Conservation (phyloP, 129 eudicot species). For the Cynara cardunculus region DNA sequence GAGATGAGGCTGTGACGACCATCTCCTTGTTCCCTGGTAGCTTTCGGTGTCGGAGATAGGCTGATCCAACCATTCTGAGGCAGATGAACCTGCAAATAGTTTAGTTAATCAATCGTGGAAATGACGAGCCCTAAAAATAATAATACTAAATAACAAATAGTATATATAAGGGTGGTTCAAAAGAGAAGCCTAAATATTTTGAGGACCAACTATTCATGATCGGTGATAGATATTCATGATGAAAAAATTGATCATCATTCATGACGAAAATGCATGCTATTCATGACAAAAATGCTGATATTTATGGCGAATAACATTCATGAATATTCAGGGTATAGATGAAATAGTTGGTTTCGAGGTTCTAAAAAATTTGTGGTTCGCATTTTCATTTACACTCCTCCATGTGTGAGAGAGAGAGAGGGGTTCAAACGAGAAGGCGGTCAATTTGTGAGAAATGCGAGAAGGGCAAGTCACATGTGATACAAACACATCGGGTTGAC, state of each 20-base stretch:
- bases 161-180: background rate
- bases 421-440: no score
- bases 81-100: constrained; percentile 78
- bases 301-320: no score
- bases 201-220: background rate
- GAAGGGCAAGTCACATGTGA: no score
- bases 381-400: no score
- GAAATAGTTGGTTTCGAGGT: no score
- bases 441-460: no score
- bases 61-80: constrained; percentile 81
- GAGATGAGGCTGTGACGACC: constrained; percentile 90
- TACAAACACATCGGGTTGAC: no score
- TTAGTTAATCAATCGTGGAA: background rate
- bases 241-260: background rate
- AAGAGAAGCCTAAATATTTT: background rate
- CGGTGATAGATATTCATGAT: background rate
- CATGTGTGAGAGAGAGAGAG: no score
- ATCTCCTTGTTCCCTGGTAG: constrained; percentile 59
- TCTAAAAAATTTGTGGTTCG: no score
- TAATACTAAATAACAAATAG: background rate
- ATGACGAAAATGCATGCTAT: no score
- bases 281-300: no score
- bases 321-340: no score
- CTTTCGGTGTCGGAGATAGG: constrained; percentile 56
- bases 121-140: background rate